Conservation (phyloP, 2,329 filamentous ascomycete species). For the Fusarium staphyleae region DNA sequence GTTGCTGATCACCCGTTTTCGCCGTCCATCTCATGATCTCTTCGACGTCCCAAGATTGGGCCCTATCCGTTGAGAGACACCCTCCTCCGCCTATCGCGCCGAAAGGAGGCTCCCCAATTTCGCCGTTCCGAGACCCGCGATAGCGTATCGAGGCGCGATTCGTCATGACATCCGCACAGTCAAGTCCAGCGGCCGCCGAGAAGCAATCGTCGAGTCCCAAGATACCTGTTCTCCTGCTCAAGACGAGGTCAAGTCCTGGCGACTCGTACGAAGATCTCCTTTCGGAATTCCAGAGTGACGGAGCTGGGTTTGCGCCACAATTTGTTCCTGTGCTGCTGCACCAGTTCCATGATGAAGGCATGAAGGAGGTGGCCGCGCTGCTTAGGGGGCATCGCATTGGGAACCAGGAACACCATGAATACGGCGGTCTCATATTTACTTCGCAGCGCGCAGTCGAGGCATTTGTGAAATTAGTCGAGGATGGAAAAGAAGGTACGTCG, state of each 20-base stretch:
- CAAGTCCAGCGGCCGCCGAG: conserved; percentile 2
- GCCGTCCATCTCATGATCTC: conserved; percentile 20
- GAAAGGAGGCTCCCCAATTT: neutral
- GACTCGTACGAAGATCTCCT: conserved; percentile 79
- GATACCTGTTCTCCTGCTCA: conserved; percentile 71
- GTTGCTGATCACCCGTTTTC: conserved; percentile 24
- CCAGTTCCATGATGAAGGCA: conserved; percentile 65
- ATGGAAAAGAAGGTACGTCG: conserved; percentile 51
- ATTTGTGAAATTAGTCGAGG: conserved; percentile 68
- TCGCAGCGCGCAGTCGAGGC: conserved; percentile 85
- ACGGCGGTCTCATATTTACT: conserved; percentile 84
- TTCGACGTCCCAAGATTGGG: too few species aligned
- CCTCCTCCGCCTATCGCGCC: neutral
- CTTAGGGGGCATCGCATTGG: conserved; percentile 56
- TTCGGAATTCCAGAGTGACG: conserved; percentile 47
- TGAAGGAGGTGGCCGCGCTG: conserved; percentile 59
- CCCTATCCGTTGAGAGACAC: neutral
- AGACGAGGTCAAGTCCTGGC: conserved; percentile 74
- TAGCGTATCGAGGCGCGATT: conserved; percentile 1
- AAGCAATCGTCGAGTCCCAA: conserved; percentile 27
- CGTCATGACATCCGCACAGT: conserved; percentile 21
- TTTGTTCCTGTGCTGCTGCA: conserved; percentile 84
- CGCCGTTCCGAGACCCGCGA: neutral
- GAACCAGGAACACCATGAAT: conserved; percentile 50
- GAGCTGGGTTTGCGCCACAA: conserved; percentile 62